Percentiles rank a stretch among this genome's conserved stretches.
These are phyloP conservation scores for Coemansia reversa DNA, from an alignment of 192 early-diverging fungal genomes.

Conservation along the genomic window DNA sequence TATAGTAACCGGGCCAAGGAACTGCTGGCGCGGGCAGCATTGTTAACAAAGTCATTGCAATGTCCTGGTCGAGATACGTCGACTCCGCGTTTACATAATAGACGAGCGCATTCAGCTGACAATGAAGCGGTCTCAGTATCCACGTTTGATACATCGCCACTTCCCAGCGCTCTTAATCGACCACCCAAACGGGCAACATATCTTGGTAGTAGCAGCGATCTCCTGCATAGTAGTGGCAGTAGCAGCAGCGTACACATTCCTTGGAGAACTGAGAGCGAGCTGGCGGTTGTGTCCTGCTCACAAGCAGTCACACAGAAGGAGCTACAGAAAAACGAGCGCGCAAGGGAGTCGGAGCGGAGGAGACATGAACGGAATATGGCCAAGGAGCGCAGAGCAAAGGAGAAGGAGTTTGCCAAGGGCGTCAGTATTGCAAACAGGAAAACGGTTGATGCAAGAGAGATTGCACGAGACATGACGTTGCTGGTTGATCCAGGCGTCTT, in stretches of 20 bases:
- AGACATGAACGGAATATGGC: constrained; percentile 11
- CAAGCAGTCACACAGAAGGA: constrained; percentile 8
- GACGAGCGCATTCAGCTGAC: constrained; percentile 4
- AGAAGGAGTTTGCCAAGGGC: neutral
- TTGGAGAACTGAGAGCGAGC: constrained; percentile 4
- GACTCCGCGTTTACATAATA: neutral
- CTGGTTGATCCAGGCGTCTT: constrained; percentile 20
- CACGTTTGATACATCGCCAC: neutral
- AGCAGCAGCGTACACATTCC: neutral
- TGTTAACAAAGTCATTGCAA: neutral
- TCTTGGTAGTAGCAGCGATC: neutral
- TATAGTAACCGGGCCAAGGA: neutral
- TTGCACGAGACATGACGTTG: constrained; percentile 31
- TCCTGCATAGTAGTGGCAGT: neutral
- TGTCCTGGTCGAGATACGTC: neutral
- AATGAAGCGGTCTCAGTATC: constrained; percentile 6
- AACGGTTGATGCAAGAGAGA: neutral
- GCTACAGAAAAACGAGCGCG: neutral
- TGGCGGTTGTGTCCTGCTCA: neutral
- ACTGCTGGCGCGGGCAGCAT: neutral
- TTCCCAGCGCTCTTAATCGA: neutral
- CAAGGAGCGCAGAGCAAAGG: constrained; percentile 1
- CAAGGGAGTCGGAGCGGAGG: constrained; percentile 1
- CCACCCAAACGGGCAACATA: neutral
- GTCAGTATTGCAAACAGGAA: neutral